Evolutionary conservation across 2,329 filamentous ascomycete genomes (phyloP).

Genomic region (Xylariaceae sp.): DNA sequence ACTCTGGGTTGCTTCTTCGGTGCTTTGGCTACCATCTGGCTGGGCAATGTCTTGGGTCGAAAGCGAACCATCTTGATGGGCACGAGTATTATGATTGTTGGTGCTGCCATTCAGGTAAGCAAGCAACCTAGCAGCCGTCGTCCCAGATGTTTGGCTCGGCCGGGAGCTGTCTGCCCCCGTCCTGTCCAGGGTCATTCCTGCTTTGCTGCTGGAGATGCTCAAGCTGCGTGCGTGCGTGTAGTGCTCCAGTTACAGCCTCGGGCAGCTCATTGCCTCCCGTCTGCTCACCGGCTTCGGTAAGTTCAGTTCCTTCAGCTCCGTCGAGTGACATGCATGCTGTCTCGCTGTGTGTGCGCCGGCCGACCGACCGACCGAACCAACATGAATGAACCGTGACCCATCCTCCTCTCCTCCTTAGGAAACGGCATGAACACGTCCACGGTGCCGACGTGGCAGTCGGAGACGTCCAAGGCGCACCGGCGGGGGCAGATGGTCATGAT

Average conservation of each 20-base stretch:
- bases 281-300: not conserved
- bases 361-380: no score
- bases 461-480: constrained; percentile 28
- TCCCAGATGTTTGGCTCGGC: no score
- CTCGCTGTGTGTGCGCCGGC: no score
- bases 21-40: not conserved
- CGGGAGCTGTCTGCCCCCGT: no score
- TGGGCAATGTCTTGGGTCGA: not conserved
- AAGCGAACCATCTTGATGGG: not conserved
- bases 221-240: no score
- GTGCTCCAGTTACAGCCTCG: not conserved
- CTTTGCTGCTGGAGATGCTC: no score
- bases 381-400: no score
- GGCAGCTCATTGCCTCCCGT: not conserved
- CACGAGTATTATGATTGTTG: not conserved
- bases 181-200: no score
- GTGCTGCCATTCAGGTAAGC: not conserved
- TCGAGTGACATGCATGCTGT: no score
- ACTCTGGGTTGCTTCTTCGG: not conserved
- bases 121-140: no score
- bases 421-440: not conserved
- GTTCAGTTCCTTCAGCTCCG: no score
- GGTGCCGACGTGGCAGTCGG: constrained; percentile 2
- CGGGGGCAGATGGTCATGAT: constrained; percentile 50
- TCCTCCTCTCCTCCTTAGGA: no score